Evolutionary conservation across 441 rosid species (phyloP).

Genomic region (Francoa sonchifolia): DNA sequence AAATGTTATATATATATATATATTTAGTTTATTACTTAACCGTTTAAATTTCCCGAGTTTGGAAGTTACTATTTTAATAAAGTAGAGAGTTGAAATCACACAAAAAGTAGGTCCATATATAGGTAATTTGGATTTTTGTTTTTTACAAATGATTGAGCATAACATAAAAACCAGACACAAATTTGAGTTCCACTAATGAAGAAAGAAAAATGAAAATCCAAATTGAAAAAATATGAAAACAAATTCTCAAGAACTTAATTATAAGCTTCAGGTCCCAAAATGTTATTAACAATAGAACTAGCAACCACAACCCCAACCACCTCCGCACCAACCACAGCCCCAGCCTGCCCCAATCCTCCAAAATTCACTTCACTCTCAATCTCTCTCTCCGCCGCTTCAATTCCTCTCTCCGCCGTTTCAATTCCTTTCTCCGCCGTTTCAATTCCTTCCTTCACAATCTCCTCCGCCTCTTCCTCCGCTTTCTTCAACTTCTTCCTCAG

Average conservation of each 20-base stretch:
- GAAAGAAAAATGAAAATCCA: too few species aligned
- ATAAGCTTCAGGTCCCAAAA: slow-evolving; percentile 53
- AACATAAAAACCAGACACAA: too few species aligned
- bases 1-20: too few species aligned
- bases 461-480: slow-evolving; percentile 65
- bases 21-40: too few species aligned
- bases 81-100: too few species aligned
- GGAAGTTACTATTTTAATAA: too few species aligned
- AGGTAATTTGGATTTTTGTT: too few species aligned
- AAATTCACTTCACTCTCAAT: slow-evolving; percentile 39
- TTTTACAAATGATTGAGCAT: too few species aligned
- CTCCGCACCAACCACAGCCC: slow-evolving; percentile 68
- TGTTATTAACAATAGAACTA: slow-evolving; percentile 63
- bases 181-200: too few species aligned
- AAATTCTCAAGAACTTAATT: slow-evolving; percentile 9
- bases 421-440: slow-evolving; percentile 61
- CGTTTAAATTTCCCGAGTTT: too few species aligned
- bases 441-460: slow-evolving; percentile 58
- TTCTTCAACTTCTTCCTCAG: slow-evolving; percentile 57
- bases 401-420: slow-evolving; percentile 35
- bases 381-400: slow-evolving; percentile 45
- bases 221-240: too few species aligned
- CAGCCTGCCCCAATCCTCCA: slow-evolving; percentile 66
- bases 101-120: too few species aligned
- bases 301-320: slow-evolving; percentile 53